phyloP scores from a whole-genome alignment of 2,329 filamentous ascomycete species.

The Fusarium kyushuense region DNA sequence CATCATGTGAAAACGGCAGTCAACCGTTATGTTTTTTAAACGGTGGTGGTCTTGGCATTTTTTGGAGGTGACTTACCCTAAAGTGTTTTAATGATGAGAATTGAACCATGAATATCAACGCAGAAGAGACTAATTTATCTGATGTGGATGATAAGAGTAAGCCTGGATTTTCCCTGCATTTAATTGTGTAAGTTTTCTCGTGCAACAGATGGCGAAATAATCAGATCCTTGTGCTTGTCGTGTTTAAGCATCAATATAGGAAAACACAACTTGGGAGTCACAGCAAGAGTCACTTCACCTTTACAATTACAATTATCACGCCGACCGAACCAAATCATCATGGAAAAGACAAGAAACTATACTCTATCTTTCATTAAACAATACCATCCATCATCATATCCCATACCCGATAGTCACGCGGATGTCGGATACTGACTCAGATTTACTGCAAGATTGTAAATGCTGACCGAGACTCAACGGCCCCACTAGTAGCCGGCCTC shows the following conservation, averaged over 20 bases:
- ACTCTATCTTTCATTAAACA: neutral
- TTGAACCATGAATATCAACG: neutral
- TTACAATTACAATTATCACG: neutral
- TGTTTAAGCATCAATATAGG: neutral
- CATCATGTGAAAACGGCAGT: slow-evolving; percentile 8
- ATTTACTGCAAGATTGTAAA: slow-evolving; percentile 37
- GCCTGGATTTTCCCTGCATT: accelerated
- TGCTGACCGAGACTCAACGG: slow-evolving; percentile 37
- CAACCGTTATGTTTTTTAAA: slow-evolving; percentile 21
- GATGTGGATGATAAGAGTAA: no score
- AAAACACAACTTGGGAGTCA: no score
- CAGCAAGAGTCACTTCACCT: no score
- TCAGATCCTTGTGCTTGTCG: neutral
- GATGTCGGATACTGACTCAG: slow-evolving; percentile 31
- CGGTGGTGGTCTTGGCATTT: slow-evolving; percentile 10
- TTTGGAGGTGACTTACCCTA: slow-evolving; percentile 5
- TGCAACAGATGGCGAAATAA: neutral
- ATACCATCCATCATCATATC: neutral
- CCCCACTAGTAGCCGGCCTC: slow-evolving; percentile 34
- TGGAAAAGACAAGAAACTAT: neutral
- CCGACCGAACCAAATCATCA: no score
- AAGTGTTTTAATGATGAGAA: neutral
- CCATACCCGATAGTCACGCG: slow-evolving; percentile 22
- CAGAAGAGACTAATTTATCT: neutral
- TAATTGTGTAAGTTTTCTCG: neutral